phyloP scores from a whole-genome alignment of 2,329 filamentous ascomycete genomes.

The Gnomoniopsis smithogilvyi region DNA sequence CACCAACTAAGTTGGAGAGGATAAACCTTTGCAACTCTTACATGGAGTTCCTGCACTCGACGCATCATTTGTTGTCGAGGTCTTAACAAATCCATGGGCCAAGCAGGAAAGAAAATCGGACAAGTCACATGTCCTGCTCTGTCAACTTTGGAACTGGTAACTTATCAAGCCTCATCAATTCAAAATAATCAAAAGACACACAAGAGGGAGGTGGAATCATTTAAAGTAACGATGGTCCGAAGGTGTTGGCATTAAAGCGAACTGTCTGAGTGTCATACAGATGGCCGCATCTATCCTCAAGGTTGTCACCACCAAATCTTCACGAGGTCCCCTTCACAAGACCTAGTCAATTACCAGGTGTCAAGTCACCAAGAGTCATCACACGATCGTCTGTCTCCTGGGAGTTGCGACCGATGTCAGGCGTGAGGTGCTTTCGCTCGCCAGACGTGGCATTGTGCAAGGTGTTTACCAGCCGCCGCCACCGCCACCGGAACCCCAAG shows the following conservation, averaged over 20 bases:
- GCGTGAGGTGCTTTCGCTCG: neutral
- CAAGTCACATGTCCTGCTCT: no score
- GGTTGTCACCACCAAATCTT: no score
- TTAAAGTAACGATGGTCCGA: neutral
- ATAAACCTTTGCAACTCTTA: no score
- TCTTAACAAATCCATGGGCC: no score
- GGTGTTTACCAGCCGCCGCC: slow-evolving; percentile 1
- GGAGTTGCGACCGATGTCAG: neutral
- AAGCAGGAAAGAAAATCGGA: no score
- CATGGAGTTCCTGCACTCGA: no score
- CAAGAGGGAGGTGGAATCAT: neutral
- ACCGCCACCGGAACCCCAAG: neutral
- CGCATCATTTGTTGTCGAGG: no score
- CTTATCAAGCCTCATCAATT: no score
- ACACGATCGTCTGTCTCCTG: neutral
- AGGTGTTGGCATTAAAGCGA: neutral
- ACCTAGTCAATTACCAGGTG: slow-evolving; percentile 4
- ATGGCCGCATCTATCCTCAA: neutral
- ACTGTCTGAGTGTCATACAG: neutral
- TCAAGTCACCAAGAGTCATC: neutral
- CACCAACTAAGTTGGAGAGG: no score
- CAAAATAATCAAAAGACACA: neutral
- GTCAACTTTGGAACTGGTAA: no score
- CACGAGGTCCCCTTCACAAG: no score
- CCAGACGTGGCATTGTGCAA: neutral